These are phyloP conservation scores for Zygoascus sp. DNA, from an alignment of 1,139 yeast genomes.

Conservation along the genomic window DNA sequence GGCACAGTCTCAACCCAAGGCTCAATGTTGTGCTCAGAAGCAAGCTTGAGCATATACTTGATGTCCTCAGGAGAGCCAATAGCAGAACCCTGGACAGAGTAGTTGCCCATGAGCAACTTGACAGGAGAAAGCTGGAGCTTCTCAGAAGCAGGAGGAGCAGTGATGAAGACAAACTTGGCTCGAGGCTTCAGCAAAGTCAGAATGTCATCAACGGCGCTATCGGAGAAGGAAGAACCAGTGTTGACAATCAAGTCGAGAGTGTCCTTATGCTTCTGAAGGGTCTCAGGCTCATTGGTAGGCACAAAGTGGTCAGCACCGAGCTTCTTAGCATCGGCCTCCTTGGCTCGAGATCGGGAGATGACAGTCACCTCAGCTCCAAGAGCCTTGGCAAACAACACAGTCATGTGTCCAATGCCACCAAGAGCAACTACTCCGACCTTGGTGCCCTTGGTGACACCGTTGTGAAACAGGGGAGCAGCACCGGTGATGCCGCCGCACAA, in stretches of 20 bases:
- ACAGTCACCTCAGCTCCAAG: conserved; percentile 48
- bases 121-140: conserved; percentile 14
- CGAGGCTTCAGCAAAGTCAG: conserved; percentile 2
- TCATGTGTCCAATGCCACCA: conserved; percentile 58
- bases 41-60: conserved; percentile 26
- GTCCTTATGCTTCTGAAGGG: conserved; percentile 16
- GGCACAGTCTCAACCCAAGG: conserved; percentile 20
- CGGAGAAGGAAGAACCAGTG: conserved; percentile 23
- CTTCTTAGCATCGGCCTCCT: conserved; percentile 42
- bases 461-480: conserved; percentile 7
- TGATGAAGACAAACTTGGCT: conserved; percentile 23
- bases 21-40: conserved; percentile 22
- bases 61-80: conserved; percentile 26
- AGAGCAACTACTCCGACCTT: conserved; percentile 51
- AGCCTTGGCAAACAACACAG: conserved; percentile 50
- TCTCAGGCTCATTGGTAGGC: conserved; percentile 14
- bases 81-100: conserved; percentile 21
- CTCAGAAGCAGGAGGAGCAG: background rate
- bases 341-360: conserved; percentile 43
- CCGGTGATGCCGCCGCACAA: conserved; percentile 63
- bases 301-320: conserved; percentile 35
- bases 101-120: conserved; percentile 10
- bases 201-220: conserved; percentile 23
- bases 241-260: conserved; percentile 27
- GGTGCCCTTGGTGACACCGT: conserved; percentile 40